A percentile compares a stretch with the other conserved stretches of the same genome.
Evolutionary conservation across 768 basidiomycete species (phyloP).

Genomic region (Omphalotus guepiniiformis): DNA sequence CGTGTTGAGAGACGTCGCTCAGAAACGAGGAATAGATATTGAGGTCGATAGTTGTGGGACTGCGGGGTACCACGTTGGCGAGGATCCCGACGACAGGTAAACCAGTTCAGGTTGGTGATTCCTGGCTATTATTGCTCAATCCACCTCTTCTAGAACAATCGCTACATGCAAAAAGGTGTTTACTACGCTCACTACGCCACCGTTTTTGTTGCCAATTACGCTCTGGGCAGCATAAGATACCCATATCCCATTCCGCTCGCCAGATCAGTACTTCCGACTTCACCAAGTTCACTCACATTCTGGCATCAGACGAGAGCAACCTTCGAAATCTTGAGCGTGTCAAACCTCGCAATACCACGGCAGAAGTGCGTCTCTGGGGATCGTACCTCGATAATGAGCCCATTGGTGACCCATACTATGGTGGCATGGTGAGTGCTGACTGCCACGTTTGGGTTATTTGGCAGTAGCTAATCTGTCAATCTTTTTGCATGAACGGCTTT

Average conservation of each 20-base stretch:
- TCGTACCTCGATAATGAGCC: conserved; percentile 66
- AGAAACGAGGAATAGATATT: conserved; percentile 62
- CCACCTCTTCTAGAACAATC: conserved; percentile 46
- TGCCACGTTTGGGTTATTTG: background rate
- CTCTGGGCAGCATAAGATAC: conserved; percentile 59
- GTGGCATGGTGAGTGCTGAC: conserved; percentile 45
- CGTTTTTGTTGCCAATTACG: conserved; percentile 2
- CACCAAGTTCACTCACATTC: conserved; percentile 35
- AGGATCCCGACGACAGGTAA: conserved; percentile 83
- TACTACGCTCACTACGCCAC: background rate
- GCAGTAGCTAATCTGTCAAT: background rate
- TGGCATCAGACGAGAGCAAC: conserved; percentile 82
- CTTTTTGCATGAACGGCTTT: conserved; percentile 51
- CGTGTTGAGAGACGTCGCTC: conserved; percentile 66
- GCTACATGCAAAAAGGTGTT: conserved; percentile 66
- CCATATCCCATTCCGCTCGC: conserved; percentile 67
- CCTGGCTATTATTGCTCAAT: conserved; percentile 2
- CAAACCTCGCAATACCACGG: conserved; percentile 47
- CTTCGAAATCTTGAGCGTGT: conserved; percentile 55
- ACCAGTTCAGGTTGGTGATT: conserved; percentile 6
- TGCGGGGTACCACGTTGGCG: conserved; percentile 77
- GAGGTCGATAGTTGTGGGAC: conserved; percentile 84
- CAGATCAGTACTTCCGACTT: conserved; percentile 37
- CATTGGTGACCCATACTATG: conserved; percentile 87
- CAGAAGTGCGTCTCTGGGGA: conserved; percentile 74